A percentile compares a stretch with the other conserved stretches of the same genome.
These are phyloP conservation scores for Fragaria nilgerrensis DNA, from an alignment of 306 rosid species.

Conservation along the genomic window DNA sequence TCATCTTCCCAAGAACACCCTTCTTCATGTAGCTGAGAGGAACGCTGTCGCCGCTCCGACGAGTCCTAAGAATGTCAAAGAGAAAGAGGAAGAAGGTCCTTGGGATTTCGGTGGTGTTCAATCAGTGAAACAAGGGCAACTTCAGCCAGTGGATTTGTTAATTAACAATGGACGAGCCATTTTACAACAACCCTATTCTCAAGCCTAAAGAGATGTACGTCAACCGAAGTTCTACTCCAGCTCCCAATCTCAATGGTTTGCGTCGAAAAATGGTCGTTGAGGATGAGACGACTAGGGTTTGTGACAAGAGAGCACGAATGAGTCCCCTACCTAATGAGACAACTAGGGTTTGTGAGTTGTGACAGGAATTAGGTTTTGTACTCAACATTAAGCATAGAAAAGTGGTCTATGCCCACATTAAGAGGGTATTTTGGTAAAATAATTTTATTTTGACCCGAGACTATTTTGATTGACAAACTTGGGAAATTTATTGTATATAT, in stretches of 20 bases:
- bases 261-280: no score
- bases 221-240: neutral
- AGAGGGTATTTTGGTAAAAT: no score
- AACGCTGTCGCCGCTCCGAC: neutral
- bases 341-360: neutral
- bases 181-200: neutral
- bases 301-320: neutral
- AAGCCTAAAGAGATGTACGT: neutral
- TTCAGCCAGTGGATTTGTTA: neutral
- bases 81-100: neutral
- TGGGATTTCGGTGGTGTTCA: slow-evolving; percentile 1
- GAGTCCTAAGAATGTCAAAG: neutral
- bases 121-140: neutral
- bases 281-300: neutral
- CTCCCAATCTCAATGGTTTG: no score
- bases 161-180: neutral
- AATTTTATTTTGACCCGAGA: no score
- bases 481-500: no score
- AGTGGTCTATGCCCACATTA: no score
- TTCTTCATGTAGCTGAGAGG: neutral
- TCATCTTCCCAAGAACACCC: neutral
- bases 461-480: no score
- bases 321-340: neutral
- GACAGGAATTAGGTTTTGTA: no score
- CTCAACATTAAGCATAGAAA: no score